phyloP scores from a whole-genome alignment of 78 protist species.

The Planoprotostelium fungivorum region DNA sequence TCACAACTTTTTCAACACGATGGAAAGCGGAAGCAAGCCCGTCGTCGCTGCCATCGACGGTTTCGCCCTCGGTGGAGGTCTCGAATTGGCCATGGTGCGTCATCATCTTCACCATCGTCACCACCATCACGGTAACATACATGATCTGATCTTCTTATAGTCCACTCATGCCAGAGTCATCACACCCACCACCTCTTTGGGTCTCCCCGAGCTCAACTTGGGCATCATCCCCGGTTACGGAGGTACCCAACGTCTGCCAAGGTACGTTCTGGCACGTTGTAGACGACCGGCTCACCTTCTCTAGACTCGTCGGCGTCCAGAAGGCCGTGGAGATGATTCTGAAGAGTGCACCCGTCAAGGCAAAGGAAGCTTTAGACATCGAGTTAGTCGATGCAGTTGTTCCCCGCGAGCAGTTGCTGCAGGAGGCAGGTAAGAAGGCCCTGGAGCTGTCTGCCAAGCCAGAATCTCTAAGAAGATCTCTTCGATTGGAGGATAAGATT shows the following conservation, averaged over 20 bases:
- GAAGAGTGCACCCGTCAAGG: constrained; percentile 76
- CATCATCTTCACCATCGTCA: constrained; percentile 85
- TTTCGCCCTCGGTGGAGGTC: constrained; percentile 96
- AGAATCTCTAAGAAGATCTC: constrained; percentile 38
- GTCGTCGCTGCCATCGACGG: constrained; percentile 97
- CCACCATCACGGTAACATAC: not conserved
- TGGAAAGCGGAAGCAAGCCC: constrained; percentile 69
- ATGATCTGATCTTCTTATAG: not conserved
- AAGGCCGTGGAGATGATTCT: constrained; percentile 92
- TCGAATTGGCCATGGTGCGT: constrained; percentile 97
- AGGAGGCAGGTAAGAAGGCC: constrained; percentile 60
- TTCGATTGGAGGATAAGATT: not conserved
- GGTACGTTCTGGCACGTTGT: not conserved
- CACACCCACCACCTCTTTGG: constrained; percentile 74
- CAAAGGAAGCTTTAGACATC: constrained; percentile 66
- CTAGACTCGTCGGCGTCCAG: constrained; percentile 89
- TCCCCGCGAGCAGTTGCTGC: constrained; percentile 71
- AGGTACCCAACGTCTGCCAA: constrained; percentile 92
- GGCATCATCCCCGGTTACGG: constrained; percentile 98
- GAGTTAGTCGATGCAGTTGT: constrained; percentile 82
- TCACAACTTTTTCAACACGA: not conserved
- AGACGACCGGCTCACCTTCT: constrained; percentile 1
- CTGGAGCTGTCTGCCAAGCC: constrained; percentile 68
- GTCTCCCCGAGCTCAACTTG: constrained; percentile 94
- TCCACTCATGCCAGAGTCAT: not conserved